Evolutionary conservation across 805 yeast genomes (phyloP).

Genomic region (Nakazawaea ernobii): DNA sequence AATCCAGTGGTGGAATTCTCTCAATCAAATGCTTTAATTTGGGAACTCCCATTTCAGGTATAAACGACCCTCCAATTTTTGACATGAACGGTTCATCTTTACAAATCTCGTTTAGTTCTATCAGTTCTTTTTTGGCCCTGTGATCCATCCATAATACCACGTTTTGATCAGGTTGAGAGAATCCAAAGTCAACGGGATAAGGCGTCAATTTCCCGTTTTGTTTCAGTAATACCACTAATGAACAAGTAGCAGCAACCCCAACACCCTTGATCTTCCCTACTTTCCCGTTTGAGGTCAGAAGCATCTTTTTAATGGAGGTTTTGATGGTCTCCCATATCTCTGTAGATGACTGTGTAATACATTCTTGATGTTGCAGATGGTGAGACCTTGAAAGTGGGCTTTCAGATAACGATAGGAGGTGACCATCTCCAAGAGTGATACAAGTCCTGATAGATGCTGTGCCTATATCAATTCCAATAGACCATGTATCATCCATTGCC

Average conservation of each 20-base stretch:
- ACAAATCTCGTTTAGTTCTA: conserved; percentile 22
- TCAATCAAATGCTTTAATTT: conserved; percentile 37
- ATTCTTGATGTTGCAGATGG: conserved; percentile 15
- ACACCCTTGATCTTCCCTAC: conserved; percentile 19
- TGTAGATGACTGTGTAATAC: conserved; percentile 34
- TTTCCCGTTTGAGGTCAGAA: background rate
- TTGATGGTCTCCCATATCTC: conserved; percentile 28
- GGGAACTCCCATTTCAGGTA: conserved; percentile 56
- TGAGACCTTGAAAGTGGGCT: conserved; percentile 14
- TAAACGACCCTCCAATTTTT: conserved; percentile 36
- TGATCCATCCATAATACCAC: conserved; percentile 60
- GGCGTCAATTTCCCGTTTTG: conserved; percentile 21
- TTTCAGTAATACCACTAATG: conserved; percentile 40
- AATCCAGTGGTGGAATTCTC: conserved; percentile 15
- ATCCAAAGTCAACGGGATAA: conserved; percentile 25
- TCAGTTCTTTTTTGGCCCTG: conserved; percentile 31
- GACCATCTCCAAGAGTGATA: conserved; percentile 17
- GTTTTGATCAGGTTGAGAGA: conserved; percentile 25
- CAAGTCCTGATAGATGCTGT: conserved; percentile 43
- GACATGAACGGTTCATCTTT: conserved; percentile 17
- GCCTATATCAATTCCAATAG: conserved; percentile 82
- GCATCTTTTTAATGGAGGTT: conserved; percentile 12
- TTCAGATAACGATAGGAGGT: conserved; percentile 10
- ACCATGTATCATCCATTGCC: conserved; percentile 27
- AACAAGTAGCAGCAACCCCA: conserved; percentile 53